phyloP scores from a whole-genome alignment of 108 stramenopile species.

The Nannochloropsis salina region DNA sequence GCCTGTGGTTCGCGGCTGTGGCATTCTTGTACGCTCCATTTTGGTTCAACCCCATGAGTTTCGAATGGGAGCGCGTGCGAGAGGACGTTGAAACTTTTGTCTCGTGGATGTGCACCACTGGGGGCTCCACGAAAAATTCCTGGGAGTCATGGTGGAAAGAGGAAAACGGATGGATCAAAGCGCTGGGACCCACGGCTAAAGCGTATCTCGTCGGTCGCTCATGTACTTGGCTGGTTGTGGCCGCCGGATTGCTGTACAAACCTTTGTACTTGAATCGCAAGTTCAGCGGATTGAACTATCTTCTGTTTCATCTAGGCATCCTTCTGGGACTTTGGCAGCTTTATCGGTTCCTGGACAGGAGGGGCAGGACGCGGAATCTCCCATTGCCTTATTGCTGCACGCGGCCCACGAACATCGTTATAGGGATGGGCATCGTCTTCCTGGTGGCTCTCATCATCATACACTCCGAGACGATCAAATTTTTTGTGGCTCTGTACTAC shows the following conservation, averaged over 20 bases:
- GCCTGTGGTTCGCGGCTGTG: constrained; percentile 85
- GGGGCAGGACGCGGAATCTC: not conserved
- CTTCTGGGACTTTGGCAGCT: not conserved
- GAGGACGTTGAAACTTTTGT: constrained; percentile 56
- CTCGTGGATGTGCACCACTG: constrained; percentile 66
- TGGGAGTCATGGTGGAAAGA: constrained; percentile 57
- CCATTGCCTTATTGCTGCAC: not conserved
- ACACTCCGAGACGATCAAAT: not conserved
- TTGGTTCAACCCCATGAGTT: constrained; percentile 98
- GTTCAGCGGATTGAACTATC: not conserved
- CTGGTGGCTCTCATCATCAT: not conserved
- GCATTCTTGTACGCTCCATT: constrained; percentile 95
- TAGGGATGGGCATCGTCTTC: not conserved
- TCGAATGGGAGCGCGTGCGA: constrained; percentile 78
- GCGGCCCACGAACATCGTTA: not conserved
- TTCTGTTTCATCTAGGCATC: not conserved
- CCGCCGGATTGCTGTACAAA: not conserved
- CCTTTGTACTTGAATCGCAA: not conserved
- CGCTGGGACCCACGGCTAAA: constrained; percentile 66
- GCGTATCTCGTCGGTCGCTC: not conserved
- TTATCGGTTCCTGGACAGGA: not conserved
- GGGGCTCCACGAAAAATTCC: constrained; percentile 45
- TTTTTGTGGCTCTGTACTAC: constrained; percentile 6
- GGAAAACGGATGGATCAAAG: constrained; percentile 68
- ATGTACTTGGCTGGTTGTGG: not conserved